phyloP scores from a whole-genome alignment of 2,329 filamentous ascomycete genomes.

The Arthrobotrys sinensis region DNA sequence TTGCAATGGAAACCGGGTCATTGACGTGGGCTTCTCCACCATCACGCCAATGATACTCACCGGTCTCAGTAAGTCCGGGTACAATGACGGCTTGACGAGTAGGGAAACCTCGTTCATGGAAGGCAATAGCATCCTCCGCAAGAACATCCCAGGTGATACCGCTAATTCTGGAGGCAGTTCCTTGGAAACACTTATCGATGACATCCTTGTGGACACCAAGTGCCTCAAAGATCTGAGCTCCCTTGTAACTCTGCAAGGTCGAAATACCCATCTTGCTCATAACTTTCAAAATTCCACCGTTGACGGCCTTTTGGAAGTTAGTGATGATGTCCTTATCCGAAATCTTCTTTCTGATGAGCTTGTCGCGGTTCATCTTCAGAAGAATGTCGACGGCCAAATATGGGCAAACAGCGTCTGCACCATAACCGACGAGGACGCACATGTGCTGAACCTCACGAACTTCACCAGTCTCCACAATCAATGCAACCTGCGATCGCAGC shows the following conservation, averaged over 20 bases:
- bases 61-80: conserved; percentile 88
- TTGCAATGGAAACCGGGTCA: conserved; percentile 93
- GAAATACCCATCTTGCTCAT: conserved; percentile 99
- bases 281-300: conserved; percentile 96
- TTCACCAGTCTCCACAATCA: conserved; percentile 92
- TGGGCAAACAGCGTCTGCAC: conserved; percentile 93
- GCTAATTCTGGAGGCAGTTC: conserved; percentile 93
- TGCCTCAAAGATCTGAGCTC: conserved; percentile 96
- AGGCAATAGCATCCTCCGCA: conserved; percentile 92
- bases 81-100: conserved; percentile 82
- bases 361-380: conserved; percentile 94
- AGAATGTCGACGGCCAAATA: conserved; percentile 98
- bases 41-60: conserved; percentile 98
- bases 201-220: conserved; percentile 93
- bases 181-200: conserved; percentile 93
- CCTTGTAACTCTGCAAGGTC: conserved; percentile 95
- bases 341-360: conserved; percentile 90
- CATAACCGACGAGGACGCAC: conserved; percentile 97
- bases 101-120: conserved; percentile 94
- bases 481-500: conserved; percentile 89
- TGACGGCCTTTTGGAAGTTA: conserved; percentile 97
- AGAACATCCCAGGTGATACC: conserved; percentile 94
- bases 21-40: conserved; percentile 96
- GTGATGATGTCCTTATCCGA: conserved; percentile 85
- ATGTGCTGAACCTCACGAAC: conserved; percentile 98